Base-by-base conservation (phyloP, 2,329 filamentous ascomycete genomes). In the Sporothrix luriei region DNA sequence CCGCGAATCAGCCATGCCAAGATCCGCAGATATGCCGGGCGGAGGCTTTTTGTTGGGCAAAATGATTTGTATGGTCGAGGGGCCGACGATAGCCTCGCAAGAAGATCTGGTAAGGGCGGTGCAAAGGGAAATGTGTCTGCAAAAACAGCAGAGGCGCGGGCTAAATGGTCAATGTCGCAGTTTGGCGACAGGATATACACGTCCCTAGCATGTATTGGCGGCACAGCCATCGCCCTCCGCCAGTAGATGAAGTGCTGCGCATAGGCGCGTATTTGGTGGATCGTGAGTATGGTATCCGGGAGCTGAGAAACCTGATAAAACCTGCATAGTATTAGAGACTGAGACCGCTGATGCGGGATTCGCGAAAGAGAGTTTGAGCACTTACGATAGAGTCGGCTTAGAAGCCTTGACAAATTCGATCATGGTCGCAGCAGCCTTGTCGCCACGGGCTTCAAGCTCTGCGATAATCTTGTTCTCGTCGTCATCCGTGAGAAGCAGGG, bases 171-270 rank as follows among this genome's bases (percentile, higher is more conserved):
- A 75, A 93, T 86, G 75, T 97, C 90, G 72, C 93, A 93, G 77
- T 97, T 96, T 0, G 94, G 94, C 1, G 92, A 96, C 38, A 97
- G 87, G 46, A 98, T 91, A 78, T 98, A 99, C 13, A 90, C 91
- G 77, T 98, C 94, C 62, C 94, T 87, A 55, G 91, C 91, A 76
- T 97, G 93, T 6, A 99, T 86, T 0, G 95, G 95, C 4, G 93
- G 91, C 52, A 98, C 94, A 19, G 94, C 91, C 71, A 96, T 91
- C 61, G 94, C 95, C 70, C 94, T 90, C 29, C 95, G 90, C 94
- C 94, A 98, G 80, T 96, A 97, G 72, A 98, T 93, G 72, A 99
- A 90, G 80, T 98, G 95, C 70, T 92, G 91, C 11, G 94, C 93
- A 72, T 97, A 91, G 74, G 92, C 90, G 73, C 94, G 90, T 72